Conservation (phyloP, 768 basidiomycete genomes). For the Leccinum boreale region DNA sequence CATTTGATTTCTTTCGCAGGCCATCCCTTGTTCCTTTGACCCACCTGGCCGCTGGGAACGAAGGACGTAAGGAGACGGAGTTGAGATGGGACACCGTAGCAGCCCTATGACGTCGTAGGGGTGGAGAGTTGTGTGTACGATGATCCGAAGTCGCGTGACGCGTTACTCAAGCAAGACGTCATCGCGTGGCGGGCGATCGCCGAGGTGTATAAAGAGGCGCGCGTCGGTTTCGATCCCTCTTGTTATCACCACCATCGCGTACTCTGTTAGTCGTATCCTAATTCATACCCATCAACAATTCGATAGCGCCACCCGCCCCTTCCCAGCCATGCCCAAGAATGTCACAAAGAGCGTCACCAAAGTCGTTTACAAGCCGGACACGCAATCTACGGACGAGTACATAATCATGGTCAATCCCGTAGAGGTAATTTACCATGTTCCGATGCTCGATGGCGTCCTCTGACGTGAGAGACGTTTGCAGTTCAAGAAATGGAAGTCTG, state of each 20-base stretch:
- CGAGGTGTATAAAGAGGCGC: slow-evolving; percentile 23
- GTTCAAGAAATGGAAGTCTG: slow-evolving; percentile 78
- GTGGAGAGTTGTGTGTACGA: background rate
- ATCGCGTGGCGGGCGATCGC: slow-evolving; percentile 23
- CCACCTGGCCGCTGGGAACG: slow-evolving; percentile 21
- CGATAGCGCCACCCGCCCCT: background rate
- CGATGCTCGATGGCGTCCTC: slow-evolving; percentile 1
- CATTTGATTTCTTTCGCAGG: slow-evolving; percentile 25
- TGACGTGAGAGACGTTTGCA: slow-evolving; percentile 26
- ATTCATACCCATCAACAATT: slow-evolving; percentile 7
- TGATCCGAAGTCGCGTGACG: slow-evolving; percentile 30
- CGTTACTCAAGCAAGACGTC: slow-evolving; percentile 16
- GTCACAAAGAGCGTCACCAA: slow-evolving; percentile 60
- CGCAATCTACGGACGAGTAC: slow-evolving; percentile 70
- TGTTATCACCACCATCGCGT: background rate
- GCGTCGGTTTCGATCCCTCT: background rate
- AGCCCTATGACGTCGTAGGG: slow-evolving; percentile 10
- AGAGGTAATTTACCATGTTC: slow-evolving; percentile 45
- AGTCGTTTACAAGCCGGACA: slow-evolving; percentile 77
- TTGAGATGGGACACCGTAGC: slow-evolving; percentile 27
- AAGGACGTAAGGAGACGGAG: slow-evolving; percentile 4
- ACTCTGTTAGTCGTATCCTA: slow-evolving; percentile 12
- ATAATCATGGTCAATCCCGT: slow-evolving; percentile 61
- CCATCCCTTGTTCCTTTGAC: slow-evolving; percentile 56
- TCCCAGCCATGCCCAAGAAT: slow-evolving; percentile 39